Percentiles rank a stretch among this genome's conserved stretches.
Conservation (phyloP, 202 grass and related monocot species). For the Brachypodium distachyon region DNA sequence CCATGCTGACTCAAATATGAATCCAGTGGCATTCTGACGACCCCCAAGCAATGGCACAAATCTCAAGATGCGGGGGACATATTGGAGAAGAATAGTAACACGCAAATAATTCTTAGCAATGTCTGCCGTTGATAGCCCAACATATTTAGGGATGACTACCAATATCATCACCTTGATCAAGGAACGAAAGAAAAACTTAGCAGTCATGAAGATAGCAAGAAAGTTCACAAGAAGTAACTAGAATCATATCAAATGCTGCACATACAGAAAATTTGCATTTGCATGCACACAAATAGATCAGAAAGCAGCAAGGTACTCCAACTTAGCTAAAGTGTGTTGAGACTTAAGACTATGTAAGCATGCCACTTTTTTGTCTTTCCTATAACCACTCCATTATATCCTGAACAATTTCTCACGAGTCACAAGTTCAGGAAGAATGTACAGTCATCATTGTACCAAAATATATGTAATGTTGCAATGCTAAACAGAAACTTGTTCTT, state of each 20-base stretch:
- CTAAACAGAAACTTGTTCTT: not conserved
- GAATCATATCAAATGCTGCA: conserved; percentile 8
- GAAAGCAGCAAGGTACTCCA: not conserved
- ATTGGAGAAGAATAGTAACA: conserved; percentile 82
- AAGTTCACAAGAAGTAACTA: not conserved
- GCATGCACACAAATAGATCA: not conserved
- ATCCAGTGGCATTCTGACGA: conserved; percentile 66
- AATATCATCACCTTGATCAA: conserved; percentile 88
- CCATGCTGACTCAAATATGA: conserved; percentile 98
- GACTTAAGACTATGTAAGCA: not conserved
- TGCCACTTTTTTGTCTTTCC: not conserved
- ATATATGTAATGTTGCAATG: not conserved
- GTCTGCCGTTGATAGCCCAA: conserved; percentile 74
- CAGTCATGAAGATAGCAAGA: not conserved
- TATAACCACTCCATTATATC: not conserved
- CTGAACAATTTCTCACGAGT: not conserved
- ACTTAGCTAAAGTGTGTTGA: not conserved
- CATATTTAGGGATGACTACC: conserved; percentile 71
- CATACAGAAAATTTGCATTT: not conserved
- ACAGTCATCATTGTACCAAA: not conserved
- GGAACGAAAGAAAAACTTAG: conserved; percentile 23
- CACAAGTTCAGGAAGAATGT: not conserved
- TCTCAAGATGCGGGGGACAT: conserved; percentile 85
- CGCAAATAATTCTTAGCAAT: conserved; percentile 91
- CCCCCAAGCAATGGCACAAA: conserved; percentile 92